Evolutionary conservation across 2,329 filamentous ascomycete genomes (phyloP), one percentile per base, ranked within the genome.

Genomic region (Fusarium sp.): DNA sequence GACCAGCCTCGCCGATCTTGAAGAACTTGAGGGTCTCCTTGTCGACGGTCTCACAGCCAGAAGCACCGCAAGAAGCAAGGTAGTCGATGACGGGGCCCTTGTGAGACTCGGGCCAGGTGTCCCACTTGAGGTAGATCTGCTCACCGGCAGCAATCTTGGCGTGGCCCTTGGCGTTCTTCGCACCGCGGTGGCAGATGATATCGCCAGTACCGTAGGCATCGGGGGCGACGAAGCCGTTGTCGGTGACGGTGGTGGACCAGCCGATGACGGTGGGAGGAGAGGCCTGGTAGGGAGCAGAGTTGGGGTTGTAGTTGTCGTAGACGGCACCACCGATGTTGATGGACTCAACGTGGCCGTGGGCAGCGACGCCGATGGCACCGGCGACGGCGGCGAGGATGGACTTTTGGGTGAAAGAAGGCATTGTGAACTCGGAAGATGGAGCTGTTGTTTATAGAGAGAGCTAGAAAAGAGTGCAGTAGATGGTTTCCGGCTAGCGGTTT

Each of bases 1-100:
- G 77, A 66, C 86, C 87, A 33, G 73, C 77, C 66, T 82, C 80
- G 46, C 81, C 80, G 60, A 90, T 88, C 82, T 90, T 90, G 81
- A 88, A 85, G 76, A 84, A 89, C 67, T 83, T 74, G 49, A 88
- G 79, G 9, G 75, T 71, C 7, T 74, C 75, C 75, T 85, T 84
- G 75, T 84, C 80, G 54, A 83, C 83, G 1, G 75, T 72, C 48
- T 80, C 77, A 73, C 84, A 88, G 71, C 86, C 81, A 32, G 79
- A 81, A 51, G 78, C 76, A 33, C 69, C 68, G 77, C 84, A 87
- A 68, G 81, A 78, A 59, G 88, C 87, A 33, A 89, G 77, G 79
- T 89, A 89, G 73, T 82, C 82, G 61, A 89, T 79, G 70, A 89
- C 82, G 21, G 87, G 87, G 1, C 82, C 78, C 54, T 75, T 66